Evolutionary conservation across 257 asterid species (phyloP).

Genomic region (Leonotis leonurus): DNA sequence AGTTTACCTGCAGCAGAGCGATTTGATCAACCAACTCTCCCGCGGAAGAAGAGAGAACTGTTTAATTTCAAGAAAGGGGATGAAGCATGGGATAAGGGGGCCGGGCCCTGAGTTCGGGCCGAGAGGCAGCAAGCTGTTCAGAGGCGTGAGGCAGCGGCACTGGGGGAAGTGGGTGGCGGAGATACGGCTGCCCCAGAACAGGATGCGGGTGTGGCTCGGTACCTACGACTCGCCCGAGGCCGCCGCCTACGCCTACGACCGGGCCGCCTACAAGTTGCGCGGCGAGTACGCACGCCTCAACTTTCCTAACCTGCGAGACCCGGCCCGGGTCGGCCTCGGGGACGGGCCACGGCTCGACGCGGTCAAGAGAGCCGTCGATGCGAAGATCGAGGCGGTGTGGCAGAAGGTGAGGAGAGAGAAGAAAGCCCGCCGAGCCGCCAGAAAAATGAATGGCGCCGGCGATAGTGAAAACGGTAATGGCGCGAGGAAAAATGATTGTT

Average conservation of each 20-base stretch:
- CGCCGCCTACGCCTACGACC: slow-evolving; percentile 65
- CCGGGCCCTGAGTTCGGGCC: no score
- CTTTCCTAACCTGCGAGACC: slow-evolving; percentile 39
- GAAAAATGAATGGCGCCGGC: no score
- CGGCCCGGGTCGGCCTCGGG: slow-evolving; percentile 42
- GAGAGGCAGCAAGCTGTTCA: slow-evolving; percentile 36
- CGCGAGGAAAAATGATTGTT: neutral
- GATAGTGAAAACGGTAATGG: neutral
- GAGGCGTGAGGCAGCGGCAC: slow-evolving; percentile 52
- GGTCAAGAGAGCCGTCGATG: slow-evolving; percentile 55
- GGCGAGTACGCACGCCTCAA: slow-evolving; percentile 47
- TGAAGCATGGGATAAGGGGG: neutral
- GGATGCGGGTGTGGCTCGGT: slow-evolving; percentile 46
- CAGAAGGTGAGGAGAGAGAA: slow-evolving; percentile 56
- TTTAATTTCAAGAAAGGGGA: neutral
- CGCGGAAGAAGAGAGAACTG: slow-evolving; percentile 8
- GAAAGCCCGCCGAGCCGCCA: slow-evolving; percentile 25
- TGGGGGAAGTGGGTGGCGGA: slow-evolving; percentile 58
- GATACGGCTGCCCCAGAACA: slow-evolving; percentile 42
- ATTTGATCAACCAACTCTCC: slow-evolving; percentile 36
- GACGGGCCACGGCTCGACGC: slow-evolving; percentile 32
- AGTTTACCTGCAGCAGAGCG: slow-evolving; percentile 51
- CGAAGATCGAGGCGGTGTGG: slow-evolving; percentile 60
- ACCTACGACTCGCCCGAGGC: slow-evolving; percentile 71
- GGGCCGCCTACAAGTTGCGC: slow-evolving; percentile 46